A percentile compares a stretch with the other conserved stretches of the same genome.
phyloP scores from a whole-genome alignment of 208 protist species.

The Crithidia bombi region DNA sequence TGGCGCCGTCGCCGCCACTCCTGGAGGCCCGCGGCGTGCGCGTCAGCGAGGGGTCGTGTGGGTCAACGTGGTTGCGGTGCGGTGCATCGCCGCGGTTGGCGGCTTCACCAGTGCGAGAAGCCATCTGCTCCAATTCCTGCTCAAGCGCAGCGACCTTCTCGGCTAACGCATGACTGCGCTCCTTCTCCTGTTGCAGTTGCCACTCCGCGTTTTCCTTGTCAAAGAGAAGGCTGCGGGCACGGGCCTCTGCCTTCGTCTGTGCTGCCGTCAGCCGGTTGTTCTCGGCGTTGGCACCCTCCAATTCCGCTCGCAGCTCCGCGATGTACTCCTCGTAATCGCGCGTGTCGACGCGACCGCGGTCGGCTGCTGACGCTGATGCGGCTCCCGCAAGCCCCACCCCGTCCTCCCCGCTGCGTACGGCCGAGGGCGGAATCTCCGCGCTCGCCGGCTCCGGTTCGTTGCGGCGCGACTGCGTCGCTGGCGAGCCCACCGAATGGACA shows the following conservation, averaged over 20 bases:
- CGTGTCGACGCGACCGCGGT: slow-evolving; percentile 7
- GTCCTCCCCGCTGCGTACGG: slow-evolving; percentile 4
- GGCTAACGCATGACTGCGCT: slow-evolving; percentile 50
- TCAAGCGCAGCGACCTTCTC: slow-evolving; percentile 50
- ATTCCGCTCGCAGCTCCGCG: slow-evolving; percentile 50
- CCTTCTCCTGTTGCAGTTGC: slow-evolving; percentile 56
- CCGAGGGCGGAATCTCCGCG: slow-evolving; percentile 18
- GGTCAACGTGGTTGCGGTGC: slow-evolving; percentile 10
- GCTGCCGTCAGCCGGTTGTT: slow-evolving; percentile 46
- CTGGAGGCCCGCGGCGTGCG: not conserved
- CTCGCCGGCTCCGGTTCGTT: slow-evolving; percentile 9
- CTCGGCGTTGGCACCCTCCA: slow-evolving; percentile 49
- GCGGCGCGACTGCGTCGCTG: not conserved
- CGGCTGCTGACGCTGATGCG: no score
- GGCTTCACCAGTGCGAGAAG: slow-evolving; percentile 20
- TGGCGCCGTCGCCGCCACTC: not conserved
- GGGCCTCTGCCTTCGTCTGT: slow-evolving; percentile 56
- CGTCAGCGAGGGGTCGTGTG: not conserved
- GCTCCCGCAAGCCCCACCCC: no score
- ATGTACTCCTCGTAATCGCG: slow-evolving; percentile 46
- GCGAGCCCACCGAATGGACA: not conserved
- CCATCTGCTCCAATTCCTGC: slow-evolving; percentile 42
- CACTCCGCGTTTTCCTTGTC: slow-evolving; percentile 72
- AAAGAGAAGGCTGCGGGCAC: slow-evolving; percentile 48
- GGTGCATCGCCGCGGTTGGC: slow-evolving; percentile 1